Evolutionary conservation across 2,329 filamentous ascomycete species (phyloP), one percentile per base, ranked within the genome.

Genomic region (Fusarium verticillioides): DNA sequence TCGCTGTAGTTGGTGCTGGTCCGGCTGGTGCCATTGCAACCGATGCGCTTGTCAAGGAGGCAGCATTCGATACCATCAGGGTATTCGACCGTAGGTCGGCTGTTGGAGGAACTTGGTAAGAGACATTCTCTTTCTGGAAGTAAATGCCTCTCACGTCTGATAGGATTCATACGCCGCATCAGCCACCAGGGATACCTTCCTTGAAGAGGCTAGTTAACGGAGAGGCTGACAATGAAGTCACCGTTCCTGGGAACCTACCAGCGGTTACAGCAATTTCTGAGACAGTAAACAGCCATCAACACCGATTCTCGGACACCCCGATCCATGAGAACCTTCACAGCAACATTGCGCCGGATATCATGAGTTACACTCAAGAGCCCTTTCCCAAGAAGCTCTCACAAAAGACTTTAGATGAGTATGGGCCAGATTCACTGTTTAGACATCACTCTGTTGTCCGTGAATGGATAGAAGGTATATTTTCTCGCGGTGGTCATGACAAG

Each of bases 41-140:
- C n/a, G 72, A 74, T 26, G 72, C 72, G 5, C 49, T 74, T 5
- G 63, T 60, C 23, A 72, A 72, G 12, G 72, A 74, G 60, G 65
- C 37, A 28, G 47, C 23, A 0, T 72, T 74, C 39, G 72, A 74
- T 12, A 60, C 30, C 3, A 63, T 74, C 39, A 63, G 63, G 1
- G 68, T 74, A 4, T 74, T 74, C 46, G 72, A 74, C 16, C 69
- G 71, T 9, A 42, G 63, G 42, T 16, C 67, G 21, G 34, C 43
- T 8, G 53, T 58, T 9, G 70, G 70, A 19, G 70, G 70, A 37
- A 50, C 46, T 61, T 74, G 70, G 66, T 73, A 39, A 26, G 47
- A 34, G 8, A 23, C 26, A 26, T 26, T 47, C 28, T 13, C 5
- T 19, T 4, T 12, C 10, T 28, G 28, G 2, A 13, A 23, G 8